Evolutionary conservation across 192 early-diverging fungal genomes (phyloP).

Genomic region (Backusella australiensis): DNA sequence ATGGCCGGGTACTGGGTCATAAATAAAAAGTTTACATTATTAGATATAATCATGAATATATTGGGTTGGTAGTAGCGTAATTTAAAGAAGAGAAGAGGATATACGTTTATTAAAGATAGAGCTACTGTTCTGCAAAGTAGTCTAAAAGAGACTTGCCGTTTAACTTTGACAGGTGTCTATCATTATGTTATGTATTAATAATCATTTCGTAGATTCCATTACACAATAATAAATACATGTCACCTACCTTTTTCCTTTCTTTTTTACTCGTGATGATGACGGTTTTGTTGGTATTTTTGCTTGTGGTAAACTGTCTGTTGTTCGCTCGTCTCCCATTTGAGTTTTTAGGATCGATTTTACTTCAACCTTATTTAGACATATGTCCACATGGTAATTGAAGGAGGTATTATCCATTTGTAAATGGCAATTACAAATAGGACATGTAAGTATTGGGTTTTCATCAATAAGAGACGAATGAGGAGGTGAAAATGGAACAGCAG

Average conservation of each 20-base stretch:
- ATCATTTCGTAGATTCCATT: neutral
- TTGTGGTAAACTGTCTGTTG: neutral
- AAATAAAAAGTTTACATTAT: neutral
- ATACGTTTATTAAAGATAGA: neutral
- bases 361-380: constrained; percentile 22
- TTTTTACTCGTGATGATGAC: neutral
- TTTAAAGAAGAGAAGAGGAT: neutral
- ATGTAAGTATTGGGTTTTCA: neutral
- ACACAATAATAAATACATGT: neutral
- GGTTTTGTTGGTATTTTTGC: neutral
- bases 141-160: neutral
- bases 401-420: constrained; percentile 13
- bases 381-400: constrained; percentile 28
- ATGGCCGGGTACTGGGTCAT: neutral
- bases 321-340: neutral
- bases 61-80: no score
- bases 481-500: neutral
- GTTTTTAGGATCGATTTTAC: constrained; percentile 17
- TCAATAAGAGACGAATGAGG: neutral
- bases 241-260: neutral
- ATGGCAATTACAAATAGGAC: constrained; percentile 21
- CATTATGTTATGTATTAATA: neutral
- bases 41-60: neutral
- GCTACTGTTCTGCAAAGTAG: neutral
- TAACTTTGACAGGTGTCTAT: neutral